Percentiles rank a stretch among this genome's conserved stretches.
These are phyloP conservation scores for Geotrichum citri-aurantii DNA, from an alignment of 1,139 yeast species.

Conservation along the genomic window DNA sequence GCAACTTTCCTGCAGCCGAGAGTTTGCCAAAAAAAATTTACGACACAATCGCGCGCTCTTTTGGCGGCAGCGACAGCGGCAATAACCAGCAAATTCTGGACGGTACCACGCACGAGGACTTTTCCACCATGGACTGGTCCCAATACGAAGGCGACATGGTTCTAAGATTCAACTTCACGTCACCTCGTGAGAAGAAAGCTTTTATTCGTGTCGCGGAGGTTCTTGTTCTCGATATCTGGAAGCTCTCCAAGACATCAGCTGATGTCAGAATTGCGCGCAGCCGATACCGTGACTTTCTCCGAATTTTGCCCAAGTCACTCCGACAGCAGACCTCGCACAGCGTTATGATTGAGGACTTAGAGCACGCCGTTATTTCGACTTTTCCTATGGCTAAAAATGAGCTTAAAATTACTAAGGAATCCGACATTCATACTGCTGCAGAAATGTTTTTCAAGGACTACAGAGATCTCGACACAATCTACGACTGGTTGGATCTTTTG, in stretches of 20 bases:
- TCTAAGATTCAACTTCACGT: conserved; percentile 40
- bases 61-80: not conserved
- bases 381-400: conserved; percentile 21
- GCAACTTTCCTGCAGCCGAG: conserved; percentile 15
- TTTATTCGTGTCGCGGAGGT: conserved; percentile 31
- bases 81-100: conserved; percentile 11
- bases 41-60: conserved; percentile 3
- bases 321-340: conserved; percentile 22
- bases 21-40: conserved; percentile 6
- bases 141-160: conserved; percentile 51
- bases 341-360: conserved; percentile 32
- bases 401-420: conserved; percentile 4
- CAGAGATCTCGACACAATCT: conserved; percentile 61
- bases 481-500: conserved; percentile 64
- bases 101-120: conserved; percentile 1
- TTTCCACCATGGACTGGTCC: conserved; percentile 20
- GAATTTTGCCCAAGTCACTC: conserved; percentile 31
- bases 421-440: conserved; percentile 16
- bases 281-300: conserved; percentile 28
- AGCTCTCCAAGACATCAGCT: conserved; percentile 24
- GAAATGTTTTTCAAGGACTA: conserved; percentile 60
- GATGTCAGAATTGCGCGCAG: conserved; percentile 30
- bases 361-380: conserved; percentile 30
- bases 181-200: conserved; percentile 26
- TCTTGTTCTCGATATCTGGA: conserved; percentile 39